Conservation (phyloP, 2,329 filamentous ascomycete genomes). For the Albifimbria verrucaria region DNA sequence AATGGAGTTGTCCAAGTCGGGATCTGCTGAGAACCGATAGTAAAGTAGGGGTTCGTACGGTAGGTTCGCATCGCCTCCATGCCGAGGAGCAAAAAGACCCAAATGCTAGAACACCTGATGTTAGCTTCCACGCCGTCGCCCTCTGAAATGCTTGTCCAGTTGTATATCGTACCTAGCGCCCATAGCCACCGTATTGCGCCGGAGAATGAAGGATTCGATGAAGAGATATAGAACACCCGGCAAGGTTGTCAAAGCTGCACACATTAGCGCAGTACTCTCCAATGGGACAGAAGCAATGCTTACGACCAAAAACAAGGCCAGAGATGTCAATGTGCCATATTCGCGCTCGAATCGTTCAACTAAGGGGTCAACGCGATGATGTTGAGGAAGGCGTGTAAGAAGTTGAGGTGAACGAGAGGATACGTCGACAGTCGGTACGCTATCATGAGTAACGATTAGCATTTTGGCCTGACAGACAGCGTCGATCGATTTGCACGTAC, state of each 20-base stretch:
- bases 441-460: slow-evolving; percentile 32
- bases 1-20: slow-evolving; percentile 91
- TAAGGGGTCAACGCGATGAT: slow-evolving; percentile 74
- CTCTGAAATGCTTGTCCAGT: too few species aligned
- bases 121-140: too few species aligned
- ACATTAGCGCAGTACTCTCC: slow-evolving; percentile 7
- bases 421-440: slow-evolving; percentile 94
- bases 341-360: slow-evolving; percentile 92
- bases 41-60: slow-evolving; percentile 74
- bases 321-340: slow-evolving; percentile 83
- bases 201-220: slow-evolving; percentile 70
- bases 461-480: not conserved
- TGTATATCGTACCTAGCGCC: slow-evolving; percentile 77
- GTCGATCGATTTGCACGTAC: slow-evolving; percentile 42
- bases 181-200: slow-evolving; percentile 69
- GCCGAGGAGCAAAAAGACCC: slow-evolving; percentile 85
- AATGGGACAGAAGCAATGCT: slow-evolving; percentile 34
- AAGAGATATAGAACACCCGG: slow-evolving; percentile 80
- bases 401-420: slow-evolving; percentile 77
- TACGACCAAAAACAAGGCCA: slow-evolving; percentile 90
- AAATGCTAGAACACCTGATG: slow-evolving; percentile 68
- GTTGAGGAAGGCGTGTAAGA: slow-evolving; percentile 80
- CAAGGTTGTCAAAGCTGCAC: slow-evolving; percentile 72
- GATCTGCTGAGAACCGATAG: slow-evolving; percentile 61
- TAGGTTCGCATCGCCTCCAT: slow-evolving; percentile 85